Evolutionary conservation across 192 early-diverging fungal genomes (phyloP), one percentile per base, ranked within the genome.

Genomic region (Entomortierella beljakovae): DNA sequence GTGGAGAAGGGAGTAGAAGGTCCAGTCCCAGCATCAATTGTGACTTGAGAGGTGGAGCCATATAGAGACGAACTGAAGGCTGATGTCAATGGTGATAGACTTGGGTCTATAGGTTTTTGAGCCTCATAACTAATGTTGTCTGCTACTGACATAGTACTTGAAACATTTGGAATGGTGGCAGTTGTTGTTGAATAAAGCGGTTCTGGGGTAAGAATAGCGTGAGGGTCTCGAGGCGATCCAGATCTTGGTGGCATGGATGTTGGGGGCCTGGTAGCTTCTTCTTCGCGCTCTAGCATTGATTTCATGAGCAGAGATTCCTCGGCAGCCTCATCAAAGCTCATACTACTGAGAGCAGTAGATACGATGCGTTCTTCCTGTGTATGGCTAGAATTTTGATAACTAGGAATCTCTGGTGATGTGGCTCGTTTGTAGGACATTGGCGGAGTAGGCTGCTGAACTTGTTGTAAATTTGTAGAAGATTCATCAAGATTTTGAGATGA

Each of bases 231-330:
- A 49, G 20, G n/a, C 13, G n/a, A 49, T 20, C 29, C 22, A 23
- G 6, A 26, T 33, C 32, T 51, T 5, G 13, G 1, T 7, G 46
- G 35, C 25, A 20, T 37, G 5, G 57, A 42, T 16, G 56, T 16
- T 53, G 53, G 61, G 16, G 51, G 28, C 16, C 64, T 68, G 18
- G 57, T 33, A 8, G 61, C 64, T 13, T 48, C 20, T 22, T 68
- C 65, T n/a, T 77, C 73, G 18, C 60, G 58, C 32, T 50, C 58
- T 18, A 77, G n/a, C 65, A 77, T 68, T 26, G 60, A 65, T n/a
- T 62, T 61, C 66, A 77, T 69, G 18, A 77, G 55, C 22, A 16
- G 32, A 0, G 53, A 53, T 22, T 75, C 72, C 2, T 67, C 65
- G n/a, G 51, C 55, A 25, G 15, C 34, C 26, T 56, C 70, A 2